phyloP scores from a whole-genome alignment of 345 rosid genomes.

The Salix dunnii region DNA sequence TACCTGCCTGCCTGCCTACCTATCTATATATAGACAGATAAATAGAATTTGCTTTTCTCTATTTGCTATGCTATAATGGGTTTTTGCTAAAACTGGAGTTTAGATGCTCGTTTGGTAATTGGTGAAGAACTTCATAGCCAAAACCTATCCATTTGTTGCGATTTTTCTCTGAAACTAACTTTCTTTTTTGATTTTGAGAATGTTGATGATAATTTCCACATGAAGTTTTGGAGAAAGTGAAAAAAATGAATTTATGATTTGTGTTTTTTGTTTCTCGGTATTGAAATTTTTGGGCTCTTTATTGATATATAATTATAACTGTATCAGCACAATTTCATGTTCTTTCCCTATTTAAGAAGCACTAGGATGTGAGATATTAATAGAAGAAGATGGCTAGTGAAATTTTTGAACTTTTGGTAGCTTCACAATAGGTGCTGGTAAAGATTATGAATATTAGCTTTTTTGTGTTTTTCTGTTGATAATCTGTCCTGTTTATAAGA shows the following conservation, averaged over 20 bases:
- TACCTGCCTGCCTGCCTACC: no score
- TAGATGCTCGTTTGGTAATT: background rate
- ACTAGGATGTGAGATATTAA: no score
- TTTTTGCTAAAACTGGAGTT: constrained; percentile 3
- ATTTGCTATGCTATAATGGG: constrained; percentile 10
- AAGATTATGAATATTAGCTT: background rate
- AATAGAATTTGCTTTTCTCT: background rate
- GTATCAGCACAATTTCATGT: no score
- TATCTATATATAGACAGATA: no score
- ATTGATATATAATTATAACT: no score
- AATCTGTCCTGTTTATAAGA: background rate
- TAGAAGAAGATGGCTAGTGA: background rate
- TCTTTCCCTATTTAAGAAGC: no score
- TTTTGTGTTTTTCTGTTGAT: background rate
- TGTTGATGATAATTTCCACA: background rate
- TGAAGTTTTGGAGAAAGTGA: background rate
- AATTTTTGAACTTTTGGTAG: background rate
- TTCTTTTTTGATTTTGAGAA: background rate
- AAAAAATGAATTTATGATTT: background rate
- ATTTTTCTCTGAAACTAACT: background rate
- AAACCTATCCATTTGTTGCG: background rate
- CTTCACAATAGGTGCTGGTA: background rate
- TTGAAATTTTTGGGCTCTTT: background rate
- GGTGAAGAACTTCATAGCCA: background rate
- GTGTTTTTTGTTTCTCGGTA: background rate